Base-by-base conservation (phyloP, 805 yeast genomes). In the Lachancea cidri region DNA sequence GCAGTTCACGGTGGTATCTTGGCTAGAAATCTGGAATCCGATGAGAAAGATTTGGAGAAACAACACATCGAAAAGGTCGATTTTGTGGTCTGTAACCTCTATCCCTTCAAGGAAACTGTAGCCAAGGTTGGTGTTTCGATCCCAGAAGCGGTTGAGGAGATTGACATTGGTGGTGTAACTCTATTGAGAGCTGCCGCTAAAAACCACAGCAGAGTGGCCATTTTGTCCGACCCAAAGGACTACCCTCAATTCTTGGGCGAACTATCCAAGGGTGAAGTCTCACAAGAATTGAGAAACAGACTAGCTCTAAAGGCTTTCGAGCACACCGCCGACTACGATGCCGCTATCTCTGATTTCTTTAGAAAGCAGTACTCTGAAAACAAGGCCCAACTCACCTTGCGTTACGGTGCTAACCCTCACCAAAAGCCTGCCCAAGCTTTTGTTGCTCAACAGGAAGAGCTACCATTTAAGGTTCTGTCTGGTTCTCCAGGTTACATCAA, bases 321-420 rank as follows among this genome's bases (percentile, higher is more conserved):
- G 72, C 96, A 86, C 69, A 93, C 98, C 43, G 97, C 98, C 43
- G 96, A 88, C 67, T 93, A 93, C 70, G 98, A 93, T 65, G 79
- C 88, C 44, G 86, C 95, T 43, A 93, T 93, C 61, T 78, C 96
- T 43, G 98, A 93, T 71, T 93, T 87, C 67, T 93, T 93, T 80
- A 82, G 98, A 74, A 93, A 88, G 72, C 89, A 87, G 70, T 93
- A 93, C 73, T 77, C 95, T 38, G 98, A 91, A 71, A 84, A 81
- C 64, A 72, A 70, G 36, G 77, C 93, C 41, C 98, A 91, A 76
- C 74, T 93, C 67, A 91, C 97, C 20, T 77, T 93, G 58, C 83
- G 98, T 73, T 93, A 93, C 67, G 98, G 98, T 66, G 96, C 96
- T 45, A 93, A 93, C 74, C 98, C 98, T 46, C 98, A 93, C 68